Percentiles rank a stretch among this genome's conserved stretches.
phyloP scores from a whole-genome alignment of 345 rosid genomes.

The Bruguiera sexangula region DNA sequence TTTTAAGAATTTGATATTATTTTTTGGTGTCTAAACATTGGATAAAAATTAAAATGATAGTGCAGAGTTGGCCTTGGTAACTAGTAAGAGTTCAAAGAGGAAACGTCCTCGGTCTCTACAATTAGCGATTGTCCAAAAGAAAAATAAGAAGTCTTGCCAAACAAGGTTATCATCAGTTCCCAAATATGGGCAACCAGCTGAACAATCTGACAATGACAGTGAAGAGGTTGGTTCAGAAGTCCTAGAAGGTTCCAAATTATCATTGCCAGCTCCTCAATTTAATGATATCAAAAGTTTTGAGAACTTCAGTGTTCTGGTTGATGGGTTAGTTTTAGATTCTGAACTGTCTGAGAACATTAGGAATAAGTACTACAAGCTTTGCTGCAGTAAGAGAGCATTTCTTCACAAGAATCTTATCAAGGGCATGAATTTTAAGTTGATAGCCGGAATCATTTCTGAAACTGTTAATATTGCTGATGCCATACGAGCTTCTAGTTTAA shows the following conservation, averaged over 20 bases:
- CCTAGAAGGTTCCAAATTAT: slow-evolving; percentile 50
- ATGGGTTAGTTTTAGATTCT: slow-evolving; percentile 43
- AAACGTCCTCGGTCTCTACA: slow-evolving; percentile 48
- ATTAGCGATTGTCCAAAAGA: slow-evolving; percentile 38
- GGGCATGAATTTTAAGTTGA: slow-evolving; percentile 48
- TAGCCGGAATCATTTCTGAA: slow-evolving; percentile 51
- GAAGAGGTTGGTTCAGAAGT: slow-evolving; percentile 65
- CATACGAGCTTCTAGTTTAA: slow-evolving; percentile 42
- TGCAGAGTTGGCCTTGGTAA: slow-evolving; percentile 17
- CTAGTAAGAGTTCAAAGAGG: slow-evolving; percentile 31
- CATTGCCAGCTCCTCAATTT: slow-evolving; percentile 37
- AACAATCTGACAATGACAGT: slow-evolving; percentile 60
- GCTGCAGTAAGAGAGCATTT: slow-evolving; percentile 50
- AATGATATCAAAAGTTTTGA: slow-evolving; percentile 40
- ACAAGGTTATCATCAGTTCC: slow-evolving; percentile 19
- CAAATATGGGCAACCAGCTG: slow-evolving; percentile 24
- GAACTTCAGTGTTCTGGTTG: slow-evolving; percentile 43
- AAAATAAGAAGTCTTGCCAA: slow-evolving; percentile 32
- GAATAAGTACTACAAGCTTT: slow-evolving; percentile 50
- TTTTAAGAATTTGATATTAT: slow-evolving; percentile 9
- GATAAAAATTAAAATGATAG: slow-evolving; percentile 12
- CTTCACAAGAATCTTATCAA: slow-evolving; percentile 49
- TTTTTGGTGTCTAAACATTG: slow-evolving; percentile 12
- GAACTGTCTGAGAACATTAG: slow-evolving; percentile 47
- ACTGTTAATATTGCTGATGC: slow-evolving; percentile 51